These are phyloP conservation scores for Melastoma candidum DNA, from an alignment of 441 rosid species.

Conservation along the genomic window DNA sequence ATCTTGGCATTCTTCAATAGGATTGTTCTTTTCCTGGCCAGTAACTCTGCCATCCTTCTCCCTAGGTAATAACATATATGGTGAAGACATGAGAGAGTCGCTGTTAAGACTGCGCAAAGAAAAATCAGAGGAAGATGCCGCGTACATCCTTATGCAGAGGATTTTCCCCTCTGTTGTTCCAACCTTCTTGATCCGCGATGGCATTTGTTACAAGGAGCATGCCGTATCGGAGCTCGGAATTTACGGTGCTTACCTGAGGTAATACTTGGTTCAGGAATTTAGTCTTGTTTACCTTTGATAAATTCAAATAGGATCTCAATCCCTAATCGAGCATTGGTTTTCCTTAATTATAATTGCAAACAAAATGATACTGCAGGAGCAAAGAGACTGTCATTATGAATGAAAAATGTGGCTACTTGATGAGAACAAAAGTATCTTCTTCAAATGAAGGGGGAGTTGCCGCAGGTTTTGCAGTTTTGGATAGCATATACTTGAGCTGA, in stretches of 20 bases:
- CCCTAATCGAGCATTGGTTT: not conserved
- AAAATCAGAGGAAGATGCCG: slow-evolving; percentile 64
- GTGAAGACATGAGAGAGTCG: slow-evolving; percentile 65
- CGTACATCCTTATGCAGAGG: slow-evolving; percentile 95
- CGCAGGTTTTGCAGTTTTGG: slow-evolving; percentile 88
- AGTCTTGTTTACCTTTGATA: too few species aligned
- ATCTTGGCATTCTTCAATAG: not conserved
- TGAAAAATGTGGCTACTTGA: slow-evolving; percentile 73
- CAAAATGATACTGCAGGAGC: slow-evolving; percentile 36
- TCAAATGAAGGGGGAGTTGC: slow-evolving; percentile 97
- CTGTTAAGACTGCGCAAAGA: slow-evolving; percentile 63
- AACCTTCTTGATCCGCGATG: slow-evolving; percentile 68
- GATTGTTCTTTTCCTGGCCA: not conserved
- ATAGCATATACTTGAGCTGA: slow-evolving; percentile 76
- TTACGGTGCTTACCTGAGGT: slow-evolving; percentile 85
- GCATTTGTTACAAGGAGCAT: slow-evolving; percentile 55
- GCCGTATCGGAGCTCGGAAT: slow-evolving; percentile 89
- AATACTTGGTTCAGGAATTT: slow-evolving; percentile 9
- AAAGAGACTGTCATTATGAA: slow-evolving; percentile 71
- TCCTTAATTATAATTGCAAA: not conserved
- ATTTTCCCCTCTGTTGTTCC: slow-evolving; percentile 66
- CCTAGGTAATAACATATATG: slow-evolving; percentile 90
- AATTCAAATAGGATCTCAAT: too few species aligned
- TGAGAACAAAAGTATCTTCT: slow-evolving; percentile 91
- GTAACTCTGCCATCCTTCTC: slow-evolving; percentile 1